Evolutionary conservation across 2,329 filamentous ascomycete genomes (phyloP).

Genomic region (Hymenoscyphus infarciens): DNA sequence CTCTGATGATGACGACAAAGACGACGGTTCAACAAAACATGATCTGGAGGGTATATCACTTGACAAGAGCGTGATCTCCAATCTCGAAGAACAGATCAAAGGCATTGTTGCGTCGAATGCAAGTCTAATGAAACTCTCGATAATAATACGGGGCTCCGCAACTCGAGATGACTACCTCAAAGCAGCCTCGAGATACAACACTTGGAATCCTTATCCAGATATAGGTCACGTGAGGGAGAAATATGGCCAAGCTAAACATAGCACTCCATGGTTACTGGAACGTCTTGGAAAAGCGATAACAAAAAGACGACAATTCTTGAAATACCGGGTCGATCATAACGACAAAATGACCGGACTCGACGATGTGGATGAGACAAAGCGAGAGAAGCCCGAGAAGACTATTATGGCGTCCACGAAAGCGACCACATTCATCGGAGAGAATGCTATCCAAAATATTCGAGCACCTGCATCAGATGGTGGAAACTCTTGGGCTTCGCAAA

Average conservation of each 20-base stretch:
- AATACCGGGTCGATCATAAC: conserved; percentile 33
- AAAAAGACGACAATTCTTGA: conserved; percentile 33
- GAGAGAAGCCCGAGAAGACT: neutral
- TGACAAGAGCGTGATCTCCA: conserved; percentile 12
- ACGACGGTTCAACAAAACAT: no score
- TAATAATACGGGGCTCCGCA: conserved; percentile 26
- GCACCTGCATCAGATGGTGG: conserved; percentile 7
- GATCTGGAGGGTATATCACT: neutral
- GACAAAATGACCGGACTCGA: conserved; percentile 18
- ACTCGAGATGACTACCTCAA: conserved; percentile 29
- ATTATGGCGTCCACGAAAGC: conserved; percentile 26
- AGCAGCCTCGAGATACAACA: conserved; percentile 25
- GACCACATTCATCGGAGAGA: conserved; percentile 23
- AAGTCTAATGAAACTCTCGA: conserved; percentile 29
- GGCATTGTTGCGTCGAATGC: conserved; percentile 23
- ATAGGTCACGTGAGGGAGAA: conserved; percentile 30
- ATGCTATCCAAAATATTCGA: conserved; percentile 5
- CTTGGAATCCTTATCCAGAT: conserved; percentile 16
- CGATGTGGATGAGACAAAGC: neutral
- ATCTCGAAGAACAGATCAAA: conserved; percentile 23
- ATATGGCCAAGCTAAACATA: conserved; percentile 18
- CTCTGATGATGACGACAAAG: conserved; percentile 13
- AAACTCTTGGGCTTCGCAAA: conserved; percentile 26
- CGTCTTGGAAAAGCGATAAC: conserved; percentile 35
- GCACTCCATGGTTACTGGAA: conserved; percentile 23